These are phyloP conservation scores for Helianthus tuberosus DNA, from an alignment of 129 eudicot species.

Conservation along the genomic window DNA sequence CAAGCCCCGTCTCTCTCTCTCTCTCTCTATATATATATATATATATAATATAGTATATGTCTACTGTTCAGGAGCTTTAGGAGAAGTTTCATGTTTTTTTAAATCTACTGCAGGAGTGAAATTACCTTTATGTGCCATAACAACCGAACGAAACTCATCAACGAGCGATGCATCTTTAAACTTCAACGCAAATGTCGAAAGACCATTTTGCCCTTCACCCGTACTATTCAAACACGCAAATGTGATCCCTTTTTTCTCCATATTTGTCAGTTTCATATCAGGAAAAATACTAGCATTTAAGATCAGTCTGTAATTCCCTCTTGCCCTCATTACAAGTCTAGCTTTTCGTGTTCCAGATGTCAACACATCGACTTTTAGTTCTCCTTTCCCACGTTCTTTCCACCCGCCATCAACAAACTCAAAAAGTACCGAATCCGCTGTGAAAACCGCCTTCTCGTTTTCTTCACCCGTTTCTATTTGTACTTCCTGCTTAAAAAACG, in stretches of 20 bases:
- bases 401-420: constrained; percentile 80
- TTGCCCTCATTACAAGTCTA: constrained; percentile 83
- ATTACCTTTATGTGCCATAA: constrained; percentile 58
- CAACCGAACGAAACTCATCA: constrained; percentile 62
- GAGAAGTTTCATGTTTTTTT: constrained; percentile 78
- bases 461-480: constrained; percentile 92
- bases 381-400: constrained; percentile 98
- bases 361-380: constrained; percentile 68
- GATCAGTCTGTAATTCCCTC: constrained; percentile 78
- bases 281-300: constrained; percentile 76
- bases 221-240: constrained; percentile 85
- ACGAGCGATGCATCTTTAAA: constrained; percentile 66
- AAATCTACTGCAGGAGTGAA: constrained; percentile 27
- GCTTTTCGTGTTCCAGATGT: constrained; percentile 62
- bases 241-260: constrained; percentile 87
- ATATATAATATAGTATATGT: neutral
- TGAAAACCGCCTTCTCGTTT: constrained; percentile 69
- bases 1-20: no score
- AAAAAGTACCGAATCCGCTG: constrained; percentile 72
- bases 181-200: constrained; percentile 79
- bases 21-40: neutral
- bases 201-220: constrained; percentile 61
- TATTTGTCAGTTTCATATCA: constrained; percentile 81
- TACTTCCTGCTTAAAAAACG: constrained; percentile 65
- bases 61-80: constrained; percentile 51